Evolutionary conservation across 2,329 filamentous ascomycete genomes (phyloP).

Genomic region (Colletotrichum abscissum): DNA sequence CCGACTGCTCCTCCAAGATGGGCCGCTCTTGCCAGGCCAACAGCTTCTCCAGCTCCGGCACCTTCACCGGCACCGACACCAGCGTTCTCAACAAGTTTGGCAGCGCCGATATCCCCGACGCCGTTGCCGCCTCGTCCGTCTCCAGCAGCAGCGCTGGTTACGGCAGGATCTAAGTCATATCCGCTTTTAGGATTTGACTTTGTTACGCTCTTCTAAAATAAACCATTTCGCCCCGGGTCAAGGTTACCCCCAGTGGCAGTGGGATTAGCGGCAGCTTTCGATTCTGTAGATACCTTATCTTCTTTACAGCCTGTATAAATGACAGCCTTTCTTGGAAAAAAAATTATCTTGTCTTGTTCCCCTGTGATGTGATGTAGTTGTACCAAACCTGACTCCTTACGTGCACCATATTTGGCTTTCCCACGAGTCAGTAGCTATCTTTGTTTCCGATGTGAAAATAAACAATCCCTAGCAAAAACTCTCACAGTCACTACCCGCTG

Average conservation of each 20-base stretch:
- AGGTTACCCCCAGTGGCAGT: not conserved
- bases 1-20: slow-evolving; percentile 55
- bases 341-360: not conserved
- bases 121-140: slow-evolving; percentile 43
- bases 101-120: slow-evolving; percentile 48
- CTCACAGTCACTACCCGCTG: not conserved
- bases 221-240: not conserved
- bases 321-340: not conserved
- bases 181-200: not conserved
- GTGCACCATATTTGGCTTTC: too few species aligned
- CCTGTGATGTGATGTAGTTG: not conserved
- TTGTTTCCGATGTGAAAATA: not conserved
- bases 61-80: slow-evolving; percentile 53
- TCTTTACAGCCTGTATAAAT: not conserved
- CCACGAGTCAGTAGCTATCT: not conserved
- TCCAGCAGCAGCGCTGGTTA: slow-evolving; percentile 57
- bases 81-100: slow-evolving; percentile 64
- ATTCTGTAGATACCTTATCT: slow-evolving; percentile 5
- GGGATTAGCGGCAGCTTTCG: not conserved
- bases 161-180: slow-evolving; percentile 51
- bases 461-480: not conserved
- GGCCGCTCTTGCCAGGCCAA: slow-evolving; percentile 64
- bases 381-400: not conserved
- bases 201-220: not conserved
- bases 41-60: slow-evolving; percentile 54